These are phyloP conservation scores for Arxiozyma bovina DNA, from an alignment of 1,139 yeast genomes.

Conservation along the genomic window DNA sequence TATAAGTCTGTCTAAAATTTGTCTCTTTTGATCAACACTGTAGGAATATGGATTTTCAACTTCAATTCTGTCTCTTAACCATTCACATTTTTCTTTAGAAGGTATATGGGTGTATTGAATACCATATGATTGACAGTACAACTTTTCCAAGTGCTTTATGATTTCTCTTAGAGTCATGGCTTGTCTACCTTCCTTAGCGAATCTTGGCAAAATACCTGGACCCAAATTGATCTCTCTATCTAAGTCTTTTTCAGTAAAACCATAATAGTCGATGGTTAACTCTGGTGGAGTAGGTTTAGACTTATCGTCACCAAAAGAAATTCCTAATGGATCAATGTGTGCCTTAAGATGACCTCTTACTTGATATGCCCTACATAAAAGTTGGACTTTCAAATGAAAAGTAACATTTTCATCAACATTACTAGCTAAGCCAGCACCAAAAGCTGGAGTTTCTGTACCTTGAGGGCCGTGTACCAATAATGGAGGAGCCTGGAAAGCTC, in stretches of 20 bases:
- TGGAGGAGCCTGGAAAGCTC: conserved; percentile 87
- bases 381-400: conserved; percentile 89
- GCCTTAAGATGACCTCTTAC: conserved; percentile 98
- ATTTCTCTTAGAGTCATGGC: conserved; percentile 68
- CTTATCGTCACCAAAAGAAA: conserved; percentile 67
- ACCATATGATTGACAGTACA: conserved; percentile 86
- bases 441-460: conserved; percentile 53
- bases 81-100: conserved; percentile 89
- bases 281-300: conserved; percentile 59
- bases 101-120: conserved; percentile 96
- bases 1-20: conserved; percentile 88
- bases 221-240: conserved; percentile 82
- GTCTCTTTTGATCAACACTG: conserved; percentile 85
- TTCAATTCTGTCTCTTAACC: conserved; percentile 96
- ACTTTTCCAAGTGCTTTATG: conserved; percentile 65
- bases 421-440: conserved; percentile 34
- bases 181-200: conserved; percentile 59
- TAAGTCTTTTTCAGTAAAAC: conserved; percentile 79
- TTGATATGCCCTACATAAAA: conserved; percentile 95
- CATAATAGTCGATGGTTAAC: conserved; percentile 83
- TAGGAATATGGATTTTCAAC: conserved; percentile 82
- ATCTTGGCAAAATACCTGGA: conserved; percentile 94
- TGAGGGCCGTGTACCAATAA: conserved; percentile 59
- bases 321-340: conserved; percentile 85
- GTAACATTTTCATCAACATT: conserved; percentile 53